Percentiles rank a stretch among this genome's conserved stretches.
Evolutionary conservation across 176 grass and related monocot genomes (phyloP).

Genomic region (Avena eriantha): DNA sequence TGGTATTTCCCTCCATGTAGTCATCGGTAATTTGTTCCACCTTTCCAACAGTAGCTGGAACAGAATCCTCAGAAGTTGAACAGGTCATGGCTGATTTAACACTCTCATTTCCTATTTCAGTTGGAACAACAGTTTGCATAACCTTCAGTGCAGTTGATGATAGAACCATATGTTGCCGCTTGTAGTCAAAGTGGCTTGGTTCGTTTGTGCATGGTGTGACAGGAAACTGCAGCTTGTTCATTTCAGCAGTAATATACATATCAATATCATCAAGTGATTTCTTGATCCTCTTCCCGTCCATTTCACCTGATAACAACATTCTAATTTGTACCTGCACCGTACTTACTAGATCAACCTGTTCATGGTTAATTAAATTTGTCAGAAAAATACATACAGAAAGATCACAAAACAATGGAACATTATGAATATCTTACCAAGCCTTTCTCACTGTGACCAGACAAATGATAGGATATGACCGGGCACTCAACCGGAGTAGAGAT

Average conservation of each 20-base stretch:
- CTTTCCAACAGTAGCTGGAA: conserved; percentile 27
- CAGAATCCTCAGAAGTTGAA: conserved; percentile 31
- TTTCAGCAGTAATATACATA: conserved; percentile 47
- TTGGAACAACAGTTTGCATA: conserved; percentile 43
- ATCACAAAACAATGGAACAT: conserved; percentile 12
- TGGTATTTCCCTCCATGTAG: conserved; percentile 47
- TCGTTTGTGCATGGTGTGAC: conserved; percentile 10
- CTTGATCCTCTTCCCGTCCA: conserved; percentile 28
- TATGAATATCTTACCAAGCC: conserved; percentile 45
- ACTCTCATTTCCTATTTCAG: conserved; percentile 22
- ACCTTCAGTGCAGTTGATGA: conserved; percentile 7
- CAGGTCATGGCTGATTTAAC: neutral
- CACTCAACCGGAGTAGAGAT: conserved; percentile 56
- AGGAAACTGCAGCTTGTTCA: conserved; percentile 41
- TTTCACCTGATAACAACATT: conserved; percentile 47
- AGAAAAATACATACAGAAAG: conserved; percentile 12
- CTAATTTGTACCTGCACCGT: conserved; percentile 49
- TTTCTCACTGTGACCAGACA: conserved; percentile 38
- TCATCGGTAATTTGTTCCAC: conserved; percentile 23
- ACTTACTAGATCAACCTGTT: conserved; percentile 55
- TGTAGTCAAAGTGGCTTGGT: neutral
- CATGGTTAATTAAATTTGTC: conserved; percentile 6
- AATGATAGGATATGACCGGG: conserved; percentile 45
- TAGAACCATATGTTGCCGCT: conserved; percentile 15
- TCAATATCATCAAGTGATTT: conserved; percentile 51